Conservation (phyloP, 768 basidiomycete genomes). For the Boletus edulis region DNA sequence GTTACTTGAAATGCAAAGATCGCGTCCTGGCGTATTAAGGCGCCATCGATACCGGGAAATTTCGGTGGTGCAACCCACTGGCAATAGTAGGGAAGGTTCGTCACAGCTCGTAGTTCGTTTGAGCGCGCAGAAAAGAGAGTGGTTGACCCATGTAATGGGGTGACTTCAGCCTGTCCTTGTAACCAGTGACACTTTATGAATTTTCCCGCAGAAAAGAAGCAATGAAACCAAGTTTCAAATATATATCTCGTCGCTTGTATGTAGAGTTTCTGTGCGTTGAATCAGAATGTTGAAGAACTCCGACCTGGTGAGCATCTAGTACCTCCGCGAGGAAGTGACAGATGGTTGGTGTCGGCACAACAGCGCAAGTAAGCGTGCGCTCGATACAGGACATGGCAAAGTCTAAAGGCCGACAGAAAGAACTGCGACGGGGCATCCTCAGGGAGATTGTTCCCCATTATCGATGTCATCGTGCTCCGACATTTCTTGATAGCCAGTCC, state of each 20-base stretch:
- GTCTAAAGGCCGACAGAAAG: not conserved
- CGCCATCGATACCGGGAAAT: not conserved
- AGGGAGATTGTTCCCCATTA: not conserved
- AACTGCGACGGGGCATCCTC: not conserved
- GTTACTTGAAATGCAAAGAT: not conserved
- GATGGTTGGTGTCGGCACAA: not conserved
- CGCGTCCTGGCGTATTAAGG: not conserved
- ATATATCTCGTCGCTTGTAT: not conserved
- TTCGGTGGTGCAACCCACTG: not conserved
- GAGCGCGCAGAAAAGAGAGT: not conserved
- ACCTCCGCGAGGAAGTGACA: not conserved
- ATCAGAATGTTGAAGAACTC: not conserved
- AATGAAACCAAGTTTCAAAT: not conserved
- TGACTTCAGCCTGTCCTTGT: not conserved
- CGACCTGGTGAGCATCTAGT: not conserved
- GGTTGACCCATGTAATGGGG: not conserved
- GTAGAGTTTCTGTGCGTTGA: not conserved
- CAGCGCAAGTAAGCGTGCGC: not conserved
- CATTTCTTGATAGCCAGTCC: not conserved
- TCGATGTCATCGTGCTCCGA: not conserved
- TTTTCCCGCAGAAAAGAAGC: not conserved
- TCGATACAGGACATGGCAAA: fast-evolving
- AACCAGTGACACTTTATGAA: not conserved
- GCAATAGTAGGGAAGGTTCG: not conserved
- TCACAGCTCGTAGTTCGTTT: not conserved